Evolutionary conservation across 331 rosid genomes (phyloP).

Genomic region (Malus hybrid): DNA sequence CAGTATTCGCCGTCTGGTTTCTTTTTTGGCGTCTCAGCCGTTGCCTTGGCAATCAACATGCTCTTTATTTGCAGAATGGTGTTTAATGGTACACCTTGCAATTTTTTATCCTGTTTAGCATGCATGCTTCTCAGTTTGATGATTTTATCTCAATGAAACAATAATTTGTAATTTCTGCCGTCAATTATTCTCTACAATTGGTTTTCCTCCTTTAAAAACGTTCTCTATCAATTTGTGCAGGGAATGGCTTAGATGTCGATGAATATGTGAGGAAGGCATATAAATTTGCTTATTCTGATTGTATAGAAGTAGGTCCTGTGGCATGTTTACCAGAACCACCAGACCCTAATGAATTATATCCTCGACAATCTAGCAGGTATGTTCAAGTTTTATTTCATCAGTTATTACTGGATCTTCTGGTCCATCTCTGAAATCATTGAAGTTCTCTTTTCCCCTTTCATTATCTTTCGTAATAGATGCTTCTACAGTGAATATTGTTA

Average conservation of each 20-base stretch:
- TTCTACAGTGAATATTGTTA: neutral
- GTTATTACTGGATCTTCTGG: neutral
- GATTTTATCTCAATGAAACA: constrained; percentile 10
- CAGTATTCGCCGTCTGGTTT: constrained; percentile 99
- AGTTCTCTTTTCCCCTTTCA: no score
- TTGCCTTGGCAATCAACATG: constrained; percentile 99
- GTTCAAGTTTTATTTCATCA: constrained; percentile 8
- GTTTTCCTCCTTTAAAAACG: neutral
- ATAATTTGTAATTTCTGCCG: neutral
- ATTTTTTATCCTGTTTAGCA: neutral
- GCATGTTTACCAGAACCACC: constrained; percentile 97
- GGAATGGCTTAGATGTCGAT: constrained; percentile 96
- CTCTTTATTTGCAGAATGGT: constrained; percentile 97
- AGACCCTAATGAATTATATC: constrained; percentile 92
- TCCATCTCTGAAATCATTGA: no score
- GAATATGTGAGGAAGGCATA: constrained; percentile 97
- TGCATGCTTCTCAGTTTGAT: constrained; percentile 10
- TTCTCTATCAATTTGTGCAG: constrained; percentile 33
- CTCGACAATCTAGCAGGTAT: constrained; percentile 92
- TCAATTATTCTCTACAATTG: neutral
- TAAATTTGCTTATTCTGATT: constrained; percentile 94
- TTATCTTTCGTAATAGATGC: neutral
- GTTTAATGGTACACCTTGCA: constrained; percentile 69
- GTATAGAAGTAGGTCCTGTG: constrained; percentile 94
- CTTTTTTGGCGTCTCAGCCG: constrained; percentile 99